Percentiles rank a stretch among this genome's conserved stretches.
phyloP scores from a whole-genome alignment of 257 asterid genomes.

The Gardenia jasminoides region DNA sequence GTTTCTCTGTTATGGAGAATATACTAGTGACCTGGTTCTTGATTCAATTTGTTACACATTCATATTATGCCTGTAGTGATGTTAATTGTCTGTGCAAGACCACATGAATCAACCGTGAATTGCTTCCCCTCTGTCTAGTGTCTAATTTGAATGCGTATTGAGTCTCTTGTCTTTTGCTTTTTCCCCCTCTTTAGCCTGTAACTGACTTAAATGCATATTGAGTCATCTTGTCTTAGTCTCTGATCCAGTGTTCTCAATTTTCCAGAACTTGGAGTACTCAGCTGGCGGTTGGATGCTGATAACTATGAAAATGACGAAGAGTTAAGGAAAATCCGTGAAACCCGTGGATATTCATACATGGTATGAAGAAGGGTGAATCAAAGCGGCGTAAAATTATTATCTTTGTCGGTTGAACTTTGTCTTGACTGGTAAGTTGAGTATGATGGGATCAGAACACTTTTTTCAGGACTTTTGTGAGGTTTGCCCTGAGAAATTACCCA shows the following conservation, averaged over 20 bases:
- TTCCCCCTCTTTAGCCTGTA: neutral
- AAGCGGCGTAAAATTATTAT: neutral
- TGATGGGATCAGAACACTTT: neutral
- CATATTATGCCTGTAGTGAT: neutral
- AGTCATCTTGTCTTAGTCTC: neutral
- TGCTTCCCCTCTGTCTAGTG: neutral
- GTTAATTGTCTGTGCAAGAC: neutral
- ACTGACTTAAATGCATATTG: neutral
- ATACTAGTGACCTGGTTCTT: no score
- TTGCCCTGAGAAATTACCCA: constrained; percentile 83
- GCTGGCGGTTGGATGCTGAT: constrained; percentile 95
- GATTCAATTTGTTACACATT: neutral
- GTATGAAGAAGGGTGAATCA: constrained; percentile 34
- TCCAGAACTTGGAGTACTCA: constrained; percentile 85
- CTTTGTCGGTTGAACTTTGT: neutral
- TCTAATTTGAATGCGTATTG: neutral
- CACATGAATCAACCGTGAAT: neutral
- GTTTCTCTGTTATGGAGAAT: neutral
- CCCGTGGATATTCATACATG: constrained; percentile 78
- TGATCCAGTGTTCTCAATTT: constrained; percentile 15
- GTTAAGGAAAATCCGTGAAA: constrained; percentile 80
- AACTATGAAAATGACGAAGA: constrained; percentile 87
- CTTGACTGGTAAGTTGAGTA: neutral
- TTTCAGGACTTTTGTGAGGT: constrained; percentile 84
- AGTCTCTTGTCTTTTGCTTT: neutral